These are phyloP conservation scores for Rehmannia glutinosa DNA, from an alignment of 257 asterid genomes.

Conservation along the genomic window DNA sequence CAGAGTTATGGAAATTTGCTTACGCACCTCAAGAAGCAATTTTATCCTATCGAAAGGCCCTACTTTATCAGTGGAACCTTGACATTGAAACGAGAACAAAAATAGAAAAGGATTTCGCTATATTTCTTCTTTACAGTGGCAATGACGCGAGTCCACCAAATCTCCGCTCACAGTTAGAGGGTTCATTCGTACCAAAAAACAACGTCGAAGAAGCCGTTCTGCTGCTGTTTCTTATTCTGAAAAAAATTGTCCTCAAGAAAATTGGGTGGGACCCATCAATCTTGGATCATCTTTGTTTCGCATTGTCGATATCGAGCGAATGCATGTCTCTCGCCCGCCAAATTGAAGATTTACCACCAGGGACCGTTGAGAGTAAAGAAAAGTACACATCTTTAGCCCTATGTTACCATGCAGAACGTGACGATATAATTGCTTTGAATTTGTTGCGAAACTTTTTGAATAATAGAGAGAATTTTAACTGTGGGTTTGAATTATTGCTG, in stretches of 20 bases:
- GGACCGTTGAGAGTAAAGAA: conserved; percentile 40
- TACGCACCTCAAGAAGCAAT: conserved; percentile 59
- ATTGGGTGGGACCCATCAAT: conserved; percentile 74
- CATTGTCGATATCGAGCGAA: conserved; percentile 68
- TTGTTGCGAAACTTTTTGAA: conserved; percentile 59
- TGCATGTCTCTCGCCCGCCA: conserved; percentile 52
- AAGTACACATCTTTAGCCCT: conserved; percentile 57
- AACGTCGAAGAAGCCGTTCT: conserved; percentile 87
- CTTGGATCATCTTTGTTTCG: conserved; percentile 68
- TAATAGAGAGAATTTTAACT: conserved; percentile 42
- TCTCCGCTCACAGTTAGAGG: conserved; percentile 77
- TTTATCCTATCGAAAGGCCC: conserved; percentile 68
- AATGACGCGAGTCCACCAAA: conserved; percentile 73
- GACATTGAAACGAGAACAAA: conserved; percentile 50
- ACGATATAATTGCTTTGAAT: conserved; percentile 51
- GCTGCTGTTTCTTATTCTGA: conserved; percentile 56
- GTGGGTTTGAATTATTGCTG: conserved; percentile 46
- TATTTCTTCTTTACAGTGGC: conserved; percentile 82
- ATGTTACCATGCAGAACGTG: conserved; percentile 69
- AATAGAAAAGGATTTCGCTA: conserved; percentile 71
- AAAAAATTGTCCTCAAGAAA: conserved; percentile 29
- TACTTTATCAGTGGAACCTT: conserved; percentile 80
- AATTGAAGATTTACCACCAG: conserved; percentile 73
- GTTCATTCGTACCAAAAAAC: conserved; percentile 66
- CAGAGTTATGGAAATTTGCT: conserved; percentile 71